Evolutionary conservation across 805 yeast species (phyloP), one percentile per base, ranked within the genome.

Genomic region (Teunomyces kruisii): DNA sequence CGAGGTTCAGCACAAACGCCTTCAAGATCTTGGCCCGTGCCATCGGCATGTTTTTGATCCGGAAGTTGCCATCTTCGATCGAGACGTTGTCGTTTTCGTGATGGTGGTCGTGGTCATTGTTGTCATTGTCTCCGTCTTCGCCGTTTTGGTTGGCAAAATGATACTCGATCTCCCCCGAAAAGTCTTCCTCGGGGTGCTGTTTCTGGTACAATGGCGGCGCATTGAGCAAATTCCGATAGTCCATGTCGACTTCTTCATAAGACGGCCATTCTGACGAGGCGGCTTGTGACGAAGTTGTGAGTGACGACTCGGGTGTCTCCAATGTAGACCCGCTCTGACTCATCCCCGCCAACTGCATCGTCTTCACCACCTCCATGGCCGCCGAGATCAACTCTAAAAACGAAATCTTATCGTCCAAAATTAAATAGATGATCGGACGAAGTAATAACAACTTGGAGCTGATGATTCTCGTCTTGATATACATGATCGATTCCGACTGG

Each of bases 401-500:
- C 17, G 53, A 50, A 13, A 68, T 57, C 39, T 56, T 57, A 40
- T 62, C 72, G 42, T 62, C 62, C 13, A 67, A 45, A 6, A 68
- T 45, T 17, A 68, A 50, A 43, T 68, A 69, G 6, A 62, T 50
- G 12, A 70, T 50, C 1, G 75, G 74, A 10, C 74, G 52, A 49
- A 65, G 58, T 22, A 70, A 46, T 7, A 60, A 40, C 42, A 70
- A 45, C 40, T 67, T 67, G 17, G 73, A 67, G 3, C 57, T 42
- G 4, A 69, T 39, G 12, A 70, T 59, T 26, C 75, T 49, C 1
- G 74, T 66, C 43, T 70, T 69, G 39, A 68, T 67, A 52, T 57
- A 69, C 61, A 69, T 68, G 19, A 70, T 58, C 2, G 65, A 51
- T 45, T 69, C 74, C 2, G 68, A 63, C 45, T 68, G 73, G 3